These are phyloP conservation scores for Ophiostoma perfectum DNA, from an alignment of 2,329 filamentous ascomycete species.

Conservation along the genomic window DNA sequence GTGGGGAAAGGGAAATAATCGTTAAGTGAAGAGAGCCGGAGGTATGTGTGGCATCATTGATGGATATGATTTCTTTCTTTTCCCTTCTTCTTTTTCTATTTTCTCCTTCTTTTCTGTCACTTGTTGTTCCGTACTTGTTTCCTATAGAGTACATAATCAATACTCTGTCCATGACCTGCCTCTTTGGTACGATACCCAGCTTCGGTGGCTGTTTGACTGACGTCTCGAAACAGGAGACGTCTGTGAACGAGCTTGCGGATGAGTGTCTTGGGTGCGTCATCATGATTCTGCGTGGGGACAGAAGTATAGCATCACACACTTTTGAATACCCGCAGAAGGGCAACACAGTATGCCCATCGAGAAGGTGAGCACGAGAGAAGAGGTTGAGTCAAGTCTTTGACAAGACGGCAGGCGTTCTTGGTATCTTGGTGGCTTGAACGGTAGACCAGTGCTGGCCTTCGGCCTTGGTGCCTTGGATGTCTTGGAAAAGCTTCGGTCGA, in stretches of 20 bases:
- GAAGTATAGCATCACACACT: too few species aligned
- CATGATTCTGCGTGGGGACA: too few species aligned
- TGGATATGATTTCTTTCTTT: too few species aligned
- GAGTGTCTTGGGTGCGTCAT: too few species aligned
- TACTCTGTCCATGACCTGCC: neutral
- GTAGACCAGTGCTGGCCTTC: neutral
- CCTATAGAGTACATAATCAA: neutral
- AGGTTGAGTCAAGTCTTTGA: conserved; percentile 1
- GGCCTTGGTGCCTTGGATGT: neutral
- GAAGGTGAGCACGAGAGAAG: conserved; percentile 10
- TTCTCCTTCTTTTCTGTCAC: too few species aligned
- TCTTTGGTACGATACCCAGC: neutral
- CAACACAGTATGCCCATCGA: neutral
- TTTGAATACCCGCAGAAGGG: too few species aligned
- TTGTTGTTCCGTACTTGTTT: too few species aligned
- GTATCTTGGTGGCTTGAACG: conserved; percentile 1
- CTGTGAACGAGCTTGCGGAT: neutral
- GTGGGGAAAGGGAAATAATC: neutral
- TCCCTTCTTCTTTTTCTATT: too few species aligned
- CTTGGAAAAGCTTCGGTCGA: neutral
- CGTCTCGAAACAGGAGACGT: neutral
- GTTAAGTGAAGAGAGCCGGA: too few species aligned
- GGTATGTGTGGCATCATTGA: too few species aligned
- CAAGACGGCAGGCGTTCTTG: conserved; percentile 11
- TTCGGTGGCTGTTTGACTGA: neutral